Base-by-base conservation (phyloP, 192 early-diverging fungal species). In the Entomortierella lignicola region DNA sequence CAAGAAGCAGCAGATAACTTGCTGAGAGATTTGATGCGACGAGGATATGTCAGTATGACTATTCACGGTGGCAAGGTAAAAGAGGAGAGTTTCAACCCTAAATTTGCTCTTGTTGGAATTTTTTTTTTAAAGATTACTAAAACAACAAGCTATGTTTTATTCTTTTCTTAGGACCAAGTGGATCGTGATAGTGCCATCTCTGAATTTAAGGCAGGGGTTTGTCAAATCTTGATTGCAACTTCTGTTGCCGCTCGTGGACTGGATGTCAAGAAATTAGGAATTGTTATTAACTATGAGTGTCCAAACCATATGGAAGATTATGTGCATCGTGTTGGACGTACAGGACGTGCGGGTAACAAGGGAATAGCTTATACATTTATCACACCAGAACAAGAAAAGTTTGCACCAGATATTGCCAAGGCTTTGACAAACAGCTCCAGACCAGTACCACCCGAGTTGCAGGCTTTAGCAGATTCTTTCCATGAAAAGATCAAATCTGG, bases 241-340 rank as follows among this genome's bases (percentile, higher is more conserved):
- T 96, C 94, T 26, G 95, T 98, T 8, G 98, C 97, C 18, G 96
- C 97, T 1, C 93, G 97, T 60, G 98, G 97, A 11, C 71, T 99
- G 50, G 98, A 98, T 72, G 97, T 98, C 15, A 97, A 97, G 64
- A 90, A 96, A 15, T 83, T 98, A 2, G 97, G 93, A 52, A 82
- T 95, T 27, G 98, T 99, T 8, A 86, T 98, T 55, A 99, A 99
- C 81, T 99, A 93, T 66, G 98, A 99, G 66, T 94, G 94, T 52
- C 98, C 98, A 11, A 96, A 97, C 83, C 95, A 99, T 60, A 94
- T 96, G 89, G 98, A 99, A 66, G 98, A 99, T 58, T 95, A 99
- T 82, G 95, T 99, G 2, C 98, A 99, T 82, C 95, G 98, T 48
- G 96, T 98, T 20, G 98, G 98, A 8, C 88, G 98, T 42, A 99